Evolutionary conservation across 495 filamentous ascomycete species (phyloP).

Genomic region (Aspergillus wentii): DNA sequence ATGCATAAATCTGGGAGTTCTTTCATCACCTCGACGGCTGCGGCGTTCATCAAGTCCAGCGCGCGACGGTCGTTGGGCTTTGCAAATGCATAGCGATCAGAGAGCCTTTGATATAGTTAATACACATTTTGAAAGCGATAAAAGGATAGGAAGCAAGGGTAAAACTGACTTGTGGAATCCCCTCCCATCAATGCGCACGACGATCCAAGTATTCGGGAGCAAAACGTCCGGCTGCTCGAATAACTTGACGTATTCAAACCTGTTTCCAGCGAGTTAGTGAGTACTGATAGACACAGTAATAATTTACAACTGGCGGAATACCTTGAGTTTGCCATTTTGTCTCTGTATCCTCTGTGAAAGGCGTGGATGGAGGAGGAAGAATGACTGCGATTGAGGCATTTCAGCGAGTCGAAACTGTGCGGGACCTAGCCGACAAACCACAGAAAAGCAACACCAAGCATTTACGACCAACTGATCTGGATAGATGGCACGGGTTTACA

Average conservation of each 20-base stretch:
- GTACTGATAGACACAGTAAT: neutral
- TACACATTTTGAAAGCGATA: too few relatives aligned
- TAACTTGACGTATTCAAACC: constrained; percentile 87
- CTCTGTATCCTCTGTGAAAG: neutral
- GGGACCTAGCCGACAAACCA: too few relatives aligned
- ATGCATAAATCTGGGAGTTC: constrained; percentile 82
- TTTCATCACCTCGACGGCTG: constrained; percentile 74
- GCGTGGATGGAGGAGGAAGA: neutral
- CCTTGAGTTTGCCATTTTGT: constrained; percentile 12
- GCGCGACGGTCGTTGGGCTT: constrained; percentile 92
- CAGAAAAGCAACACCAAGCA: too few relatives aligned
- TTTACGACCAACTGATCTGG: too few relatives aligned
- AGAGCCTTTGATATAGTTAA: constrained; percentile 50
- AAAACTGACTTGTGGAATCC: constrained; percentile 80
- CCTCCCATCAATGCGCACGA: constrained; percentile 87
- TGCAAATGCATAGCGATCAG: constrained; percentile 72
- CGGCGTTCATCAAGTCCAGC: constrained; percentile 90
- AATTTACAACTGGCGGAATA: constrained; percentile 1
- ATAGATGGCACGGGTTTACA: too few relatives aligned
- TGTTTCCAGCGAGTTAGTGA: constrained; percentile 19
- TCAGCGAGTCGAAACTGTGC: too few relatives aligned
- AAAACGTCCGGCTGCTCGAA: constrained; percentile 80
- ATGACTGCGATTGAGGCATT: neutral
- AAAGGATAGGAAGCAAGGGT: neutral
- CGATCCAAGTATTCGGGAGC: constrained; percentile 88